phyloP scores from a whole-genome alignment of 1,284 basidiomycete species.

The Leccinum angustisporum region DNA sequence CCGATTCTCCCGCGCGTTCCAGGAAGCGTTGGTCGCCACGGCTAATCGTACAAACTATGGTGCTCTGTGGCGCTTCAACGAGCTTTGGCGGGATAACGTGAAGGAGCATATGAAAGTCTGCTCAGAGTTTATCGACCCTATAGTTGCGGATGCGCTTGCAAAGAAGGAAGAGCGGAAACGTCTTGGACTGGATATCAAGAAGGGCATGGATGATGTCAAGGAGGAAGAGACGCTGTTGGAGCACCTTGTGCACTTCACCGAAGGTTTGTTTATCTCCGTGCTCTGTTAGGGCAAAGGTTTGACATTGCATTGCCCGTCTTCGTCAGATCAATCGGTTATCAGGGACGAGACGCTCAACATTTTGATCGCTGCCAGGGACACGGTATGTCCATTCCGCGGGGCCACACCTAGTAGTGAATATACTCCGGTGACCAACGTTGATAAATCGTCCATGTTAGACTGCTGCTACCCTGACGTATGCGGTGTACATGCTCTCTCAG shows the following conservation, averaged over 20 bases:
- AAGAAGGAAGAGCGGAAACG: conserved; percentile 21
- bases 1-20: conserved; percentile 29
- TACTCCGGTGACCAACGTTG: neutral
- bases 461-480: conserved; percentile 50
- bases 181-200: conserved; percentile 1
- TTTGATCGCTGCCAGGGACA: conserved; percentile 42
- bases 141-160: conserved; percentile 28
- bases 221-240: conserved; percentile 32
- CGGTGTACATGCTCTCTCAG: conserved; percentile 53
- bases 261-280: conserved; percentile 21
- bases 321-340: conserved; percentile 33
- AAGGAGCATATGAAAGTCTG: conserved; percentile 20
- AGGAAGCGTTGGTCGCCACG: conserved; percentile 15
- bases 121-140: conserved; percentile 29
- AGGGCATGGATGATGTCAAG: conserved; percentile 3
- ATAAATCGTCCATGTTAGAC: conserved; percentile 37
- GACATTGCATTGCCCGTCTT: conserved; percentile 2
- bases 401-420: neutral
- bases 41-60: conserved; percentile 21
- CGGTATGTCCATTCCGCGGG: conserved; percentile 27
- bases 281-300: neutral
- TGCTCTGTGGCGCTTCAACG: conserved; percentile 26
- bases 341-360: conserved; percentile 44
- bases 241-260: conserved; percentile 31
- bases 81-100: conserved; percentile 26